Evolutionary conservation across 1,139 yeast genomes (phyloP).

Genomic region (Hemisphaericaspora subhashii): DNA sequence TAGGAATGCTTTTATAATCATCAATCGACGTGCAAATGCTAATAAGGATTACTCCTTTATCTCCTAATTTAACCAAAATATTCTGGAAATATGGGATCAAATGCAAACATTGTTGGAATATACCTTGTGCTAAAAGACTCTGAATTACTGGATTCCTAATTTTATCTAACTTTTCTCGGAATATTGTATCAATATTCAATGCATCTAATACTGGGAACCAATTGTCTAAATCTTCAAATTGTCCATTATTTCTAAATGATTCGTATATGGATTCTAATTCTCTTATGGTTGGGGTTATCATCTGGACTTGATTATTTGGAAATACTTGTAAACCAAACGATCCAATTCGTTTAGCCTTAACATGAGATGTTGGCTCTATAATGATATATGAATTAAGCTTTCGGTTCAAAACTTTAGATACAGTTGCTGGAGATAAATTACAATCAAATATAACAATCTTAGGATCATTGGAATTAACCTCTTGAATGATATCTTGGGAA

Average conservation of each 20-base stretch:
- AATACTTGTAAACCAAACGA: conserved; percentile 25
- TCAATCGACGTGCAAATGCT: conserved; percentile 28
- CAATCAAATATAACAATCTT: conserved; percentile 62
- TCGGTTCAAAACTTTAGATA: conserved; percentile 22
- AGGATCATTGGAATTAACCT: conserved; percentile 37
- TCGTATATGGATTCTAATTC: conserved; percentile 60
- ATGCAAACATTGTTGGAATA: conserved; percentile 68
- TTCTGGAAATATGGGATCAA: conserved; percentile 73
- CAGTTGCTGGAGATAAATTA: conserved; percentile 52
- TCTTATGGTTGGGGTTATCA: conserved; percentile 67
- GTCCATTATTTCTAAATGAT: conserved; percentile 46
- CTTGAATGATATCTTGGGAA: conserved; percentile 35
- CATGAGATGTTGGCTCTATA: conserved; percentile 76
- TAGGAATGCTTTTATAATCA: conserved; percentile 37
- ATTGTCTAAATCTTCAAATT: conserved; percentile 56
- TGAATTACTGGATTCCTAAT: conserved; percentile 20
- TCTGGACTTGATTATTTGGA: conserved; percentile 33
- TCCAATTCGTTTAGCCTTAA: conserved; percentile 51
- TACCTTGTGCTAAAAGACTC: conserved; percentile 45
- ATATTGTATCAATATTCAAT: conserved; percentile 49
- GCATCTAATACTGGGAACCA: conserved; percentile 80
- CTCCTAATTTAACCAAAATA: conserved; percentile 66
- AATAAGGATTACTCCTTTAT: conserved; percentile 58
- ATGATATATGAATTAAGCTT: conserved; percentile 35
- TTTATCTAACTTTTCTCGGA: conserved; percentile 41